Conservation (phyloP, 1,284 basidiomycete species). For the Schizopora paradoxa region DNA sequence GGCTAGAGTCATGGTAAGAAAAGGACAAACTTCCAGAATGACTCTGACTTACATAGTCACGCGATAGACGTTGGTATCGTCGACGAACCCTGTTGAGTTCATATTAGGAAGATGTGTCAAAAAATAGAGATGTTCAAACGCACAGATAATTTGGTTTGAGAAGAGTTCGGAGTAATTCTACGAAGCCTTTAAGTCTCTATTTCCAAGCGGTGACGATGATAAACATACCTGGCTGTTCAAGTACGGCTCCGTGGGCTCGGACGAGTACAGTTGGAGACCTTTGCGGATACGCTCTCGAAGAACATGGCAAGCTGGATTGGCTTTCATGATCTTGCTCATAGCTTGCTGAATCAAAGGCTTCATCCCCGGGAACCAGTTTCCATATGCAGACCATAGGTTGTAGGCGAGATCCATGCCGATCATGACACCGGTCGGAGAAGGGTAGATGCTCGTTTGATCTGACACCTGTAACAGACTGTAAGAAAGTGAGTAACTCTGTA, state of each 20-base stretch:
- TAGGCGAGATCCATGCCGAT: conserved; percentile 98
- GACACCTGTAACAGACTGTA: conserved; percentile 51
- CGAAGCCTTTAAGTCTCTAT: conserved; percentile 8
- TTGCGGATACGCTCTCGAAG: conserved; percentile 98
- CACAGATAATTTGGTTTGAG: conserved; percentile 99
- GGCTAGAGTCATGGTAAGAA: conserved; percentile 38
- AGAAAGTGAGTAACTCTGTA: conserved; percentile 10
- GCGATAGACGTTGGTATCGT: conserved; percentile 99
- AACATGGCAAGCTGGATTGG: conserved; percentile 97
- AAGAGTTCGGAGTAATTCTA: conserved; percentile 96
- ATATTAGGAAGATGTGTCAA: conserved; percentile 16
- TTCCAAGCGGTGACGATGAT: conserved; percentile 34
- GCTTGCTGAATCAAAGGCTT: conserved; percentile 98
- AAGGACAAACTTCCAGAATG: conserved; percentile 9
- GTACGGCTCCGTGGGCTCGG: conserved; percentile 98
- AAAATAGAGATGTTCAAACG: conserved; percentile 22
- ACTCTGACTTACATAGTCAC: conserved; percentile 81
- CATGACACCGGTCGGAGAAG: conserved; percentile 96
- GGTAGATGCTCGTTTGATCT: conserved; percentile 97
- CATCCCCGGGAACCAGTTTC: conserved; percentile 99
- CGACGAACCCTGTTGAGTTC: conserved; percentile 82
- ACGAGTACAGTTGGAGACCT: conserved; percentile 97
- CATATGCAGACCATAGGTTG: conserved; percentile 98
- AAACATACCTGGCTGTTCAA: conserved; percentile 77
- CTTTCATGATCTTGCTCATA: conserved; percentile 99